Base-by-base conservation (phyloP, 2,329 filamentous ascomycete genomes). In the Trichoderma sp. region DNA sequence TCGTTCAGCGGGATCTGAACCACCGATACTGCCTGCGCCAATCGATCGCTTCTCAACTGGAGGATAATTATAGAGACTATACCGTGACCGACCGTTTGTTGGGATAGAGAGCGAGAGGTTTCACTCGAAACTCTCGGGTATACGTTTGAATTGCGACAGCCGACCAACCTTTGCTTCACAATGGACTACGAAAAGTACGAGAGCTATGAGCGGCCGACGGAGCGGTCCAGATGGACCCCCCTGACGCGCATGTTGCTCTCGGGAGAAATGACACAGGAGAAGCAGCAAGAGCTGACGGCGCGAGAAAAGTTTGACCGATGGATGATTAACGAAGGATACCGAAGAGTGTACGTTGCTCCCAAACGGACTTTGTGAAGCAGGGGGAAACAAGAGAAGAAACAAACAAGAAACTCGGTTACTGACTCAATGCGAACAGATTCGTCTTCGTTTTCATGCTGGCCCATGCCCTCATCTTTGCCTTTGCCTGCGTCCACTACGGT, bases 301-400 rank as follows among this genome's bases (percentile, higher is more conserved):
- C 87, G 88, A 78, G 92, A 95, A 80, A 92, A 88, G 79, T 92
- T 95, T 78, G 91, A 95, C 81, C 86, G 90, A 75, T 96, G 93
- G 93, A 95, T 96, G 93, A 91, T 95, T 73, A 95, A 95, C 80
- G 93, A 95, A 80, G 93, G 93, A 73, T 94, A 94, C 80, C 87
- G 92, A 79, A 86, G 92, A 89, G 86, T 95, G 89, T 94, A 86
- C 71, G 91, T 87, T 36, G 30, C 36, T 11, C 32, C 43, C 14
- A 24, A 63, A 8, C 4, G 3, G 8, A 24, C 58, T 28, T 21
- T n/a, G 18, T 34, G 24, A 28, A 30, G 18, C 34, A n/a, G 14
- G 32, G 21, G 32, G 21, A 4, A 15, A 5, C n/a, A 28, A 34
- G 12, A 24, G 9, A 11, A 30, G 14, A 9, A 32, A 12, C 9